Evolutionary conservation across 2,329 filamentous ascomycete genomes (phyloP).

Genomic region (Botryosphaeria dothidea): DNA sequence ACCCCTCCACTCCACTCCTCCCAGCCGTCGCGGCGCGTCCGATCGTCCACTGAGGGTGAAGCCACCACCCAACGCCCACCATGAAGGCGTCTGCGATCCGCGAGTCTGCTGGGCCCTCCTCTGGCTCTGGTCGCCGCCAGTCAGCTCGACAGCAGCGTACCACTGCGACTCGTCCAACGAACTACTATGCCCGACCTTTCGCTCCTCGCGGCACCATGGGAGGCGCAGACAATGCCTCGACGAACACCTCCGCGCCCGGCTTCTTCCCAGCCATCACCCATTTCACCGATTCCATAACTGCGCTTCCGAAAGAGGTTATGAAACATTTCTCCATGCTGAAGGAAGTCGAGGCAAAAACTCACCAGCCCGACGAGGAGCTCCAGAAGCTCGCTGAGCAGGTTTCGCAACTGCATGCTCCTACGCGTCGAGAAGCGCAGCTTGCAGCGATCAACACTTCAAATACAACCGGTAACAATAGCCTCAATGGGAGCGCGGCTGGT

Average conservation of each 20-base stretch:
- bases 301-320: slow-evolving; percentile 91
- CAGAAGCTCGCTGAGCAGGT: slow-evolving; percentile 72
- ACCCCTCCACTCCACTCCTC: neutral
- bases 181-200: slow-evolving; percentile 55
- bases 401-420: slow-evolving; percentile 46
- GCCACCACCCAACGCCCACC: slow-evolving; percentile 15
- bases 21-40: slow-evolving; percentile 5
- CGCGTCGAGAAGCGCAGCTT: slow-evolving; percentile 19
- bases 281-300: slow-evolving; percentile 90
- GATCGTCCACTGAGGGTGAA: slow-evolving; percentile 12
- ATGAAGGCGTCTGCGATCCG: slow-evolving; percentile 20
- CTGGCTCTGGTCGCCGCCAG: slow-evolving; percentile 29
- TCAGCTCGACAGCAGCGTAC: slow-evolving; percentile 50
- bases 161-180: slow-evolving; percentile 47
- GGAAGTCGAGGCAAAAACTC: slow-evolving; percentile 96
- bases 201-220: slow-evolving; percentile 38
- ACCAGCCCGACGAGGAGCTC: slow-evolving; percentile 80
- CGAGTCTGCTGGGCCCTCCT: slow-evolving; percentile 1
- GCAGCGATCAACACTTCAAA: slow-evolving; percentile 35
- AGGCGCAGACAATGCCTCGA: slow-evolving; percentile 40
- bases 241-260: slow-evolving; percentile 41
- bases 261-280: slow-evolving; percentile 69
- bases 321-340: slow-evolving; percentile 94
- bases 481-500: slow-evolving; percentile 41
- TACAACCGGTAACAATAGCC: slow-evolving; percentile 42